phyloP scores from a whole-genome alignment of 2,329 filamentous ascomycete species.

The Cercospora sesami region DNA sequence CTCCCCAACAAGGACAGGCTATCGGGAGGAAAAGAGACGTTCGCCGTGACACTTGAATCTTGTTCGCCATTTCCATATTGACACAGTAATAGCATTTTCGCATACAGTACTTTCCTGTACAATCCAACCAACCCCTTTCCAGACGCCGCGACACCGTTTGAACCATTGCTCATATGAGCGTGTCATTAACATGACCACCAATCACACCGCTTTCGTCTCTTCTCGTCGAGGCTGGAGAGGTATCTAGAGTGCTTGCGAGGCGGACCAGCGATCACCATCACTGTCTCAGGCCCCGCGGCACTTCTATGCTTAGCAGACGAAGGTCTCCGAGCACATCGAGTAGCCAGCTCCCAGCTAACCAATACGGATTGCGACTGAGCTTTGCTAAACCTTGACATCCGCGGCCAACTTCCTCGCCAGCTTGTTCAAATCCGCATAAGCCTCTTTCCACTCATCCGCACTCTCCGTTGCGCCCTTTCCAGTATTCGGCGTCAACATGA shows the following conservation, averaged over 20 bases:
- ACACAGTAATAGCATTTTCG: not conserved
- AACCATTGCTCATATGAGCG: not conserved
- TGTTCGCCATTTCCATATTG: not conserved
- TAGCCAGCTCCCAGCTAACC: no score
- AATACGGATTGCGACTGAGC: no score
- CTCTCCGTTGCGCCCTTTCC: slow-evolving; percentile 50
- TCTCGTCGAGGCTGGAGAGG: not conserved
- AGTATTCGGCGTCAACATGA: slow-evolving; percentile 69
- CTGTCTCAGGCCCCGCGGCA: not conserved
- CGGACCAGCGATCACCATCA: not conserved
- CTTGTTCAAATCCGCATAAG: slow-evolving; percentile 60
- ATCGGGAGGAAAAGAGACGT: not conserved
- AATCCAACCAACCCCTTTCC: not conserved
- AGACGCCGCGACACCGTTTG: not conserved
- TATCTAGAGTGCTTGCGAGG: not conserved
- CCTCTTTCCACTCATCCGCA: slow-evolving; percentile 59
- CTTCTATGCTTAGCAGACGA: not conserved
- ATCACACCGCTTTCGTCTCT: not conserved
- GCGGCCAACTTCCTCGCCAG: slow-evolving; percentile 59
- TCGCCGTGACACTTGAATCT: not conserved
- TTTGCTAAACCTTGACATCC: slow-evolving; percentile 53
- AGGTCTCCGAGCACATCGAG: not conserved
- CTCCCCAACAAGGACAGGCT: no score
- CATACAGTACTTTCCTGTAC: not conserved
- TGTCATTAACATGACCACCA: not conserved